Percentiles rank a stretch among this genome's conserved stretches.
phyloP scores from a whole-genome alignment of 2,329 filamentous ascomycete species.

The Macrophomina phaseolina region DNA sequence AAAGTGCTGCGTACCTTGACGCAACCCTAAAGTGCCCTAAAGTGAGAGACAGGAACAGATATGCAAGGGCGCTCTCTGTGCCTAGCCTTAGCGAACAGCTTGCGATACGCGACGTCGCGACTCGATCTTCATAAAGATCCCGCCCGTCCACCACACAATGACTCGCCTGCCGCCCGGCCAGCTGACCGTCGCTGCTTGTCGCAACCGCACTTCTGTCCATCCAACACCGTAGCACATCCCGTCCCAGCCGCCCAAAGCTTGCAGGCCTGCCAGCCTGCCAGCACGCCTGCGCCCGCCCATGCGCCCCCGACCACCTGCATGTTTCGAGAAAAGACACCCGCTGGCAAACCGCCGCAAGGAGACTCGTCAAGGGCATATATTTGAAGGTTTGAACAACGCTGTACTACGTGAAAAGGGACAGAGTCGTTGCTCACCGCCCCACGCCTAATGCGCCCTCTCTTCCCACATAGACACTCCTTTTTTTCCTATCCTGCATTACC shows the following conservation, averaged over 20 bases:
- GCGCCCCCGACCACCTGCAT: conserved; percentile 2
- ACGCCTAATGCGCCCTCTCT: conserved; percentile 21
- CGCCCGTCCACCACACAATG: background rate
- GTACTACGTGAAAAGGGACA: conserved; percentile 25
- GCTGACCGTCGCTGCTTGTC: conserved; percentile 15
- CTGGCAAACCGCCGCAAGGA: conserved; percentile 17
- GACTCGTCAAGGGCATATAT: conserved; percentile 25
- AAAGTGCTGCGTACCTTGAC: background rate
- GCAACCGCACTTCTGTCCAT: conserved; percentile 15
- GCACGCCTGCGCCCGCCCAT: background rate
- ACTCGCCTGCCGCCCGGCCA: conserved; percentile 2
- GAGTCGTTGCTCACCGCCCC: conserved; percentile 11
- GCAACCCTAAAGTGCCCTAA: conserved; percentile 4
- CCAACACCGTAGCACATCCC: background rate
- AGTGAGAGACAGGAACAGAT: conserved; percentile 24
- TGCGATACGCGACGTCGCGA: conserved; percentile 23
- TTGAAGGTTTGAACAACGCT: conserved; percentile 27
- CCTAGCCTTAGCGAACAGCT: conserved; percentile 11
- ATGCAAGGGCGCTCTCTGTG: conserved; percentile 26
- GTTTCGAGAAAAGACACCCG: conserved; percentile 19
- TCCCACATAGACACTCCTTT: conserved; percentile 7
- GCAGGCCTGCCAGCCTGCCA: background rate
- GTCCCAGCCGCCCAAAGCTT: background rate
- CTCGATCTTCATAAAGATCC: conserved; percentile 24
- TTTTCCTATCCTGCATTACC: conserved; percentile 19